phyloP scores from a whole-genome alignment of 2,329 filamentous ascomycete genomes.

The Paracoccidioides brasiliensis region DNA sequence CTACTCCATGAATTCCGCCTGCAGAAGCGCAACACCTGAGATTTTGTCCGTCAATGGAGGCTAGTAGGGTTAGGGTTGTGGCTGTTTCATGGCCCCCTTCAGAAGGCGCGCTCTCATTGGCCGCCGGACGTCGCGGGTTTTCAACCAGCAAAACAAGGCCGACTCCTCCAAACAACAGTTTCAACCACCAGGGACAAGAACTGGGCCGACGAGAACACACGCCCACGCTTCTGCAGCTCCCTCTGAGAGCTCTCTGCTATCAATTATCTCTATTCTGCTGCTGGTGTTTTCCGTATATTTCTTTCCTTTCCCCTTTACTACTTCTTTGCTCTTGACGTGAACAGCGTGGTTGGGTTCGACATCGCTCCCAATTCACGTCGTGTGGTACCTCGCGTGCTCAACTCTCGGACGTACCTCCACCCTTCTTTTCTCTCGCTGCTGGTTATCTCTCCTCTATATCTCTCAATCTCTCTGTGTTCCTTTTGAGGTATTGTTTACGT shows the following conservation, averaged over 20 bases:
- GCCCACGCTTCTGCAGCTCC: background rate
- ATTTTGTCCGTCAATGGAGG: background rate
- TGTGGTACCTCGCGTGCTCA: slow-evolving; percentile 30
- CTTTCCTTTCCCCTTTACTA: background rate
- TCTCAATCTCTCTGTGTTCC: slow-evolving; percentile 8
- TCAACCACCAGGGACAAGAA: background rate
- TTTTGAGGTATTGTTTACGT: slow-evolving; percentile 19
- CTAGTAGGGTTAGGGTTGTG: slow-evolving; percentile 1
- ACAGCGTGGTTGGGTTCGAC: slow-evolving; percentile 16
- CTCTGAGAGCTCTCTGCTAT: background rate
- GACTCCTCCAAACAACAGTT: slow-evolving; percentile 15
- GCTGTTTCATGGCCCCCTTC: background rate
- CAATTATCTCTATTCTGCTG: background rate
- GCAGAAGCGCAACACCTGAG: background rate
- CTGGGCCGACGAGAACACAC: background rate
- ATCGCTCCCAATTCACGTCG: slow-evolving; percentile 17
- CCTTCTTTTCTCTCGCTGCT: slow-evolving; percentile 13
- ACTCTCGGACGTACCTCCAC: slow-evolving; percentile 19
- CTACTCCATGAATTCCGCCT: too few relatives aligned
- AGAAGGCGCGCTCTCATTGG: slow-evolving; percentile 2
- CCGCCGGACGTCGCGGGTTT: background rate
- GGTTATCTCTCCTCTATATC: slow-evolving; percentile 4
- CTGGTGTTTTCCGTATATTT: background rate
- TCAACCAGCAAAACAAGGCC: slow-evolving; percentile 3
- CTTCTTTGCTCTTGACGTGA: slow-evolving; percentile 9